Percentiles rank a stretch among this genome's conserved stretches.
phyloP scores from a whole-genome alignment of 257 asterid species.

The Salvia miltiorrhiza region DNA sequence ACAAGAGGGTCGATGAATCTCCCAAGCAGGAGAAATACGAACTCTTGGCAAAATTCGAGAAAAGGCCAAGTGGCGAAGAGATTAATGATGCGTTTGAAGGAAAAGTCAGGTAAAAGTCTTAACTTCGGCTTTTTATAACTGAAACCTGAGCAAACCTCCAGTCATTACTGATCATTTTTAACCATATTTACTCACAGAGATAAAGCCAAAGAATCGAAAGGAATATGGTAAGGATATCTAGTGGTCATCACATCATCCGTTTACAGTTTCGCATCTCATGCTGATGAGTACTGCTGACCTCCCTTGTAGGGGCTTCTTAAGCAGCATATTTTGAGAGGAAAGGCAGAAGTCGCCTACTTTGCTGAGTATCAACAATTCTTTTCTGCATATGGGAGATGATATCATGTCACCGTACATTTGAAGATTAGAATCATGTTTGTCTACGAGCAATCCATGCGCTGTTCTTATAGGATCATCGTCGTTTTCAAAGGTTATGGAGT shows the following conservation, averaged over 20 bases:
- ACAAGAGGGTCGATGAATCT: slow-evolving; percentile 79
- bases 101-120: slow-evolving; percentile 54
- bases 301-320: slow-evolving; percentile 66
- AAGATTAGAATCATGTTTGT: background rate
- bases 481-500: background rate
- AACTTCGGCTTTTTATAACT: background rate
- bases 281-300: slow-evolving; percentile 12
- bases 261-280: background rate
- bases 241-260: slow-evolving; percentile 15
- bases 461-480: background rate
- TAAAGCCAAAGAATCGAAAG: slow-evolving; percentile 48
- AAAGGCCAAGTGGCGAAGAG: slow-evolving; percentile 76
- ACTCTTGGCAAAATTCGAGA: slow-evolving; percentile 46
- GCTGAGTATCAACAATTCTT: background rate
- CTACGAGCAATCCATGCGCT: background rate
- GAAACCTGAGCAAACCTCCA: background rate
- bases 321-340: slow-evolving; percentile 45
- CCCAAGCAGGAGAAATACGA: slow-evolving; percentile 76
- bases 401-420: background rate
- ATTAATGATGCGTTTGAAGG: slow-evolving; percentile 85
- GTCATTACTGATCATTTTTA: slow-evolving; percentile 6
- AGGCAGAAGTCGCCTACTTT: background rate
- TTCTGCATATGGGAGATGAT: background rate
- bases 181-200: slow-evolving; percentile 44
- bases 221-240: slow-evolving; percentile 66